Evolutionary conservation across 352 stramenopile genomes (phyloP), one percentile per base, ranked within the genome.

Genomic region (Phytophthora cactorum): DNA sequence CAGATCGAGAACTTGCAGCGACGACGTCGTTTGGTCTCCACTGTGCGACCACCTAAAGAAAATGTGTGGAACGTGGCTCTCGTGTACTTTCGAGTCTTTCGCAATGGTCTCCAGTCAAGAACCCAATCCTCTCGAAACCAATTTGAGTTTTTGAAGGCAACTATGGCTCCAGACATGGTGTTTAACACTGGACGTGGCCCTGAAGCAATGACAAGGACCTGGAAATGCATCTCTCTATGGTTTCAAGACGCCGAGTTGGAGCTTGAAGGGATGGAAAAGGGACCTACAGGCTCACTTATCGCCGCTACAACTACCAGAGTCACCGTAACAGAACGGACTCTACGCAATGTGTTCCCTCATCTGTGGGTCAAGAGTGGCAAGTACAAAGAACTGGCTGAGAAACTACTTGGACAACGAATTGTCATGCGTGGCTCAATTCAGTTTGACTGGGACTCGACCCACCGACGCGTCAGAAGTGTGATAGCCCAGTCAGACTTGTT

Each of bases 51-150:
- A 9, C 15, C 45, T 9, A 46, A 47, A 17, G 47, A 59, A 17
- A 59, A 38, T 28, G n/a, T 69, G 14, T 69, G 62, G 62, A 64
- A 17, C 8, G 53, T 59, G 3, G 54, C 44, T 11, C 9, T 34
- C 5, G 47, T 55, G 12, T 66, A 65, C 25, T 70, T 65, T 12
- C 49, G 46, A 3, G 34, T 70, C 17, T 70, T 70, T 12, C 53
- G 54, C 15, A 44, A 39, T 17, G 63, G 63, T 17, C 36, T 61
- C 10, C 27, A 43, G 15, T 25, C 4, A 36, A 44, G 27, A 44
- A 32, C 32, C 6, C n/a, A 17, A 22, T 14, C 17, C 2, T 15
- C 32, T 38, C 32, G 32, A 38, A 34, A 22, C 10, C 36, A 59
- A 28, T 50, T 59, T 38, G 52, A 49, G 8, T 58, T 69, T 15